Base-by-base conservation (phyloP, 1,284 basidiomycete genomes). In the Wolfiporia cocos region DNA sequence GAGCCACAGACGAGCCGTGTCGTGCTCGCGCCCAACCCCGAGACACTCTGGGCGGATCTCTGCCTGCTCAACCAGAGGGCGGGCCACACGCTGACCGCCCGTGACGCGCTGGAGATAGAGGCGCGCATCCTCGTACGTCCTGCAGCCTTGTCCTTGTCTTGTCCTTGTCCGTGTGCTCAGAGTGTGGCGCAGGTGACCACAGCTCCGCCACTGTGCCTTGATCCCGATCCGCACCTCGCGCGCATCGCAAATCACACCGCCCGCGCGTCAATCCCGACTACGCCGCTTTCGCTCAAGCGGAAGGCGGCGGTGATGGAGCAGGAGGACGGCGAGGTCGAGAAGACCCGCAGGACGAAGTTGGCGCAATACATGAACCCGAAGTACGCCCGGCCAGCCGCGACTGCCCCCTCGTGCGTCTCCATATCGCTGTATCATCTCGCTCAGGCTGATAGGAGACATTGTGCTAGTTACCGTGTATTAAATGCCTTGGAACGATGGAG, bases 21-120 rank as follows among this genome's bases (percentile, higher is more conserved):
- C 11, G 79, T 87, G 7, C 71, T 90, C 26, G 79, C 81, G 47
- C 82, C 86, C 12, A 87, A 76, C 47, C 61, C 74, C 9, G 86
- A 90, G 61, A 81, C 81, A 0, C 57, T 87, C 24, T 90, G 81
- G 74, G 73, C 81, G 7, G 86, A 90, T 56, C 70, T 90, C 11
- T 85, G 85, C 57, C 57, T 75, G 2, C 58, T 86, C 54, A 84
- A 81, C 54, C 67, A 76, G 55, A 77, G 73, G 49, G 48, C 61
- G 17, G 76, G 74, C 1, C 57, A 56, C 6, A 74, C 69, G 44
- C 85, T 81, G 75, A 74, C 81, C 1, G 87, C 89, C 54, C 62
- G 63, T 33, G 78, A 88, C 40, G 73, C 82, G 12, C 60, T 90
- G 28, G 78, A 86, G 48, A 54, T 85, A 3, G 86, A 90, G 56